Conservation (phyloP, 805 yeast genomes). For the Sugiyamaella smithiae region DNA sequence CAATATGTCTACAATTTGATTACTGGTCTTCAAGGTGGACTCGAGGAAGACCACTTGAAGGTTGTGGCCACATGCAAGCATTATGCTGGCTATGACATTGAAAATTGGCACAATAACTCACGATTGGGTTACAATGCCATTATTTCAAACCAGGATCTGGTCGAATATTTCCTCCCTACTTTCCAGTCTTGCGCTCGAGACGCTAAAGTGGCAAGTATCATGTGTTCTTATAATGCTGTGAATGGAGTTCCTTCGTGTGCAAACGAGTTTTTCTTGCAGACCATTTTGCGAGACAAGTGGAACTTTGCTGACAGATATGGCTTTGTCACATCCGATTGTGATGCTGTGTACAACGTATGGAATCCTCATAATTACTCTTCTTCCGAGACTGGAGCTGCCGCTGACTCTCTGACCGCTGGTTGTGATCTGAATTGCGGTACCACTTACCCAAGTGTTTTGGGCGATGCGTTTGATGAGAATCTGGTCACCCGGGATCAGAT, state of each 20-base stretch:
- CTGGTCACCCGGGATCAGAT: constrained; percentile 8
- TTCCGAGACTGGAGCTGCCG: constrained; percentile 11
- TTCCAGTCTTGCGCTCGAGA: constrained; percentile 16
- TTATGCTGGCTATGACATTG: constrained; percentile 18
- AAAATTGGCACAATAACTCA: constrained; percentile 11
- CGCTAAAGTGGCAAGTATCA: constrained; percentile 12
- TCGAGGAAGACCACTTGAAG: constrained; percentile 7
- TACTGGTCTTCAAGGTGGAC: constrained; percentile 15
- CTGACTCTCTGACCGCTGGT: constrained; percentile 17
- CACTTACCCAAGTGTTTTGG: constrained; percentile 3
- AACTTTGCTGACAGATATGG: constrained; percentile 7
- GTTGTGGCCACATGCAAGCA: constrained; percentile 19
- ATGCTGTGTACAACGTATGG: constrained; percentile 14
- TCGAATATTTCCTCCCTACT: constrained; percentile 16
- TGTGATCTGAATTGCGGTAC: constrained; percentile 15
- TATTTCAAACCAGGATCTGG: constrained; percentile 13
- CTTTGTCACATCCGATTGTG: constrained; percentile 17
- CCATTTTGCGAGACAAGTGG: constrained; percentile 13
- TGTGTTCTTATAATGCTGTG: constrained; percentile 19
- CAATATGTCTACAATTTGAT: constrained; percentile 12
- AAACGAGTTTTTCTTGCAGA: constrained; percentile 13
- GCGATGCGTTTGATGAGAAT: constrained; percentile 8
- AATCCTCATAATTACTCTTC: constrained; percentile 14
- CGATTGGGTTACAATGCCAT: constrained; percentile 13
- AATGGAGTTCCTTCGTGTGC: constrained; percentile 21